A percentile compares a stretch with the other conserved stretches of the same genome.
These are phyloP conservation scores for Thalia dealbata DNA, from an alignment of 176 grass and related monocot species.

Conservation along the genomic window DNA sequence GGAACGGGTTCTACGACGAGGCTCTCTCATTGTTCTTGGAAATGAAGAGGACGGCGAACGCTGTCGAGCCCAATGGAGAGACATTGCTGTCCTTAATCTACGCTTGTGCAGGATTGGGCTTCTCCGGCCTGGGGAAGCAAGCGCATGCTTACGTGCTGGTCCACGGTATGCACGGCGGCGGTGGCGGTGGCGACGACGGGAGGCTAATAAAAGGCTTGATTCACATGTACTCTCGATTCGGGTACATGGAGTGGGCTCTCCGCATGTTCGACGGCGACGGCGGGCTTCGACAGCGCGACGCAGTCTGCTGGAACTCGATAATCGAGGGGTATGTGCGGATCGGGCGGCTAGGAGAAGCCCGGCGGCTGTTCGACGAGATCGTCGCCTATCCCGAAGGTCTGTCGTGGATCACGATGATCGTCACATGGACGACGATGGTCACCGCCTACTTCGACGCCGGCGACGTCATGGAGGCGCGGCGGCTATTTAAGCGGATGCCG, in stretches of 20 bases:
- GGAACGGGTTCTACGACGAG: conserved; percentile 4
- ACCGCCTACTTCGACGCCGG: conserved; percentile 13
- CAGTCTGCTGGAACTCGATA: conserved; percentile 16
- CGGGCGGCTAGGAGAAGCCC: conserved; percentile 14
- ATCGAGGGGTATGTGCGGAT: conserved; percentile 7
- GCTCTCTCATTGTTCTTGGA: neutral
- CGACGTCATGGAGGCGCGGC: neutral
- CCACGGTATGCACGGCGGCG: neutral
- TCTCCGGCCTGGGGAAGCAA: conserved; percentile 7
- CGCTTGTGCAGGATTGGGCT: neutral
- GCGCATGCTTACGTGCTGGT: neutral
- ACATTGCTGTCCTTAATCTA: conserved; percentile 6
- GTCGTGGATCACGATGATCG: conserved; percentile 18
- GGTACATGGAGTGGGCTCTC: conserved; percentile 8
- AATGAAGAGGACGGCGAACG: neutral
- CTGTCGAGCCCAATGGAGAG: conserved; percentile 1
- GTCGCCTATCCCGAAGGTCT: neutral
- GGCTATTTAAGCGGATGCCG: conserved; percentile 12
- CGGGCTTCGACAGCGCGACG: neutral
- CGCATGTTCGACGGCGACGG: neutral
- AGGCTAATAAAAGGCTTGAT: conserved; percentile 17
- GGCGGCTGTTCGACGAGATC: conserved; percentile 13
- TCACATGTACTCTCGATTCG: conserved; percentile 11
- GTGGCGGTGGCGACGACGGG: neutral
- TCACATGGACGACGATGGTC: conserved; percentile 10